Base-by-base conservation (phyloP, 495 filamentous ascomycete species). In the Lepraria neglecta region DNA sequence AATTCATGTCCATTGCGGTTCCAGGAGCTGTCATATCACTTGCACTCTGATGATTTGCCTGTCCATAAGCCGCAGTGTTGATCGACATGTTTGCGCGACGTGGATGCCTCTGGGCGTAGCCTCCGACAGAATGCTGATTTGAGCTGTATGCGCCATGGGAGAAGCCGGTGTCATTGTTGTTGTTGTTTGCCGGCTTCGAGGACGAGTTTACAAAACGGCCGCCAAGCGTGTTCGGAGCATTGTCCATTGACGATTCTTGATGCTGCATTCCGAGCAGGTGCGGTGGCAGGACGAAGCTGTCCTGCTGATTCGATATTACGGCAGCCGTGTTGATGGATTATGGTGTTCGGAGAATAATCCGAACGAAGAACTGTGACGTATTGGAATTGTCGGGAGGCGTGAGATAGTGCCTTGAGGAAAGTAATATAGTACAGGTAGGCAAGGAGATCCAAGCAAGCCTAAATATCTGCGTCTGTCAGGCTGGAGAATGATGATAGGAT, bases 1-100 rank as follows among this genome's bases (percentile, higher is more conserved):
- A 97, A 74, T 97, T 92, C 95, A 97, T 96, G 70, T 97, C 92
- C 69, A 89, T 96, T 38, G 82, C 90, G 44, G 89, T 91, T 57
- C 89, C 91, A 24, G 94, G 91, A 12, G 86, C 89, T 58, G 88
- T 81, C 84, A 97, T 85, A 54, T 92, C 92, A 67, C 81, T 83
- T 47, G 75, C 76, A 67, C 77, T 82, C 58, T 83, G 82, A 59
- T 75, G 74, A 73, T 75, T 68, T 77, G 78, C 67, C 77, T 80
- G 63, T 60, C 71, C 72, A 66, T 75, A 56, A 62, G 80, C 71
- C 69, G 81, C 73, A 12, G 94, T 97, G 71, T 97, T 97, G 75
- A 98, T 96, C 65, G 87, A 84, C 71, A 97, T 89, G 77, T 95
- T 96, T 33, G 82, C 82, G 44, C 86, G 80, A 71, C 92, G 88